Evolutionary conservation across 108 stramenopile species (phyloP), one percentile per base, ranked within the genome.

Genomic region (Discostella pseudostelligera): DNA sequence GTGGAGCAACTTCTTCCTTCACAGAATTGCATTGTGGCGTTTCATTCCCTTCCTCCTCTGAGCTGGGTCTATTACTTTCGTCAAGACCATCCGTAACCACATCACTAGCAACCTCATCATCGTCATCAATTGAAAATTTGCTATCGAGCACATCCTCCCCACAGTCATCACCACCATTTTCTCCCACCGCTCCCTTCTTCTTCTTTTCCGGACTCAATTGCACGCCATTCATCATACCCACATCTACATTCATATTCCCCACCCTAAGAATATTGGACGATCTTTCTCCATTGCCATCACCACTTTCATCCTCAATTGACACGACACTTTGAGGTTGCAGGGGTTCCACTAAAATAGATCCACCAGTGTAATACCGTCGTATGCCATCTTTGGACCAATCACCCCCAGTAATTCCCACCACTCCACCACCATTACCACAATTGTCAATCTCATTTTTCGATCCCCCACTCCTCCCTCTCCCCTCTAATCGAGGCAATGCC

Each of bases 281-380:
- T 37, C 39, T 7, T 32, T 32, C 32, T 3, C 5, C 5, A 5
- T 32, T 32, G 32, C 5, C n/a, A n/a, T n/a, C n/a, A n/a, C n/a
- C n/a, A n/a, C n/a, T n/a, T n/a, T n/a, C n/a, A n/a, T n/a, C n/a
- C n/a, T n/a, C n/a, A n/a, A n/a, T n/a, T n/a, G n/a, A n/a, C n/a
- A n/a, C n/a, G 19, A 40, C 3, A 35, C 37, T 7, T 48, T 56
- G 29, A 48, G 11, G 8, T 39, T 48, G 11, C 4, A 32, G 28
- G 8, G 12, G 1, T 17, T 14, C 39, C 49, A 14, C 62, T 39
- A 44, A 45, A 12, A 20, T 24, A n/a, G 26, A 45, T 17, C 62
- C 75, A 17, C 75, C 75, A 26, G 75, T 76, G 56, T 76, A 49
- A 76, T 76, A 76, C 39, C 75, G 39, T 19, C 67, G 55, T 28